Evolutionary conservation across 177 flowering plant species (phyloP).

Genomic region (Vitis hybrid): DNA sequence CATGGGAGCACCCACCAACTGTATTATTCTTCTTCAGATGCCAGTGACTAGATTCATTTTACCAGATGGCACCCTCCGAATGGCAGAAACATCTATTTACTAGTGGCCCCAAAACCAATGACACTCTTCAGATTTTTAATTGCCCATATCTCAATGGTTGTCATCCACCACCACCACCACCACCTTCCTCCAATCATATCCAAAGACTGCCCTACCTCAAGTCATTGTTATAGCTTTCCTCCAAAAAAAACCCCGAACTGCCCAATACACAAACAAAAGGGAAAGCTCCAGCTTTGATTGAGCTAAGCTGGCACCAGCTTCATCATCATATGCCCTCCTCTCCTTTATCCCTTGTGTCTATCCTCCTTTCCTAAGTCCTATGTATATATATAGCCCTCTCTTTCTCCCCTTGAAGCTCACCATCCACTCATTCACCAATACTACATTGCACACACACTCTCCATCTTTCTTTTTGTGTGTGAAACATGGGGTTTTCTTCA

Average conservation of each 20-base stretch:
- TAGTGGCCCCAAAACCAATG: too few species aligned
- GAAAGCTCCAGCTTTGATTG: slow-evolving; percentile 28
- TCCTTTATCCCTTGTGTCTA: not conserved
- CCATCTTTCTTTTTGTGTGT: too few species aligned
- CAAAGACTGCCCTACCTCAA: slow-evolving; percentile 9
- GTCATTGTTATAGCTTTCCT: slow-evolving; percentile 3
- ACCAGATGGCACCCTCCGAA: too few species aligned
- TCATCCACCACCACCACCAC: slow-evolving; percentile 3
- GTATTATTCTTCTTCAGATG: too few species aligned
- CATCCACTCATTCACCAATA: not conserved
- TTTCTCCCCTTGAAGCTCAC: not conserved
- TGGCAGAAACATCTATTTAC: too few species aligned
- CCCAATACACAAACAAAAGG: slow-evolving; percentile 6
- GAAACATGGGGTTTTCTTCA: slow-evolving; percentile 1
- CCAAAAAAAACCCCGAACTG: not conserved
- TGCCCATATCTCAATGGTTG: not conserved
- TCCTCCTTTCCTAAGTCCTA: slow-evolving; percentile 1
- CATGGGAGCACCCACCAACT: too few species aligned
- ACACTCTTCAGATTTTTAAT: too few species aligned
- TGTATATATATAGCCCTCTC: not conserved
- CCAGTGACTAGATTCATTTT: too few species aligned
- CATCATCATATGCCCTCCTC: slow-evolving; percentile 2
- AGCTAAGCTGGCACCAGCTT: slow-evolving; percentile 33
- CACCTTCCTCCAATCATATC: not conserved
- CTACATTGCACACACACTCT: too few species aligned